Conservation (phyloP, 306 rosid species). For the Vigna hirtella region DNA sequence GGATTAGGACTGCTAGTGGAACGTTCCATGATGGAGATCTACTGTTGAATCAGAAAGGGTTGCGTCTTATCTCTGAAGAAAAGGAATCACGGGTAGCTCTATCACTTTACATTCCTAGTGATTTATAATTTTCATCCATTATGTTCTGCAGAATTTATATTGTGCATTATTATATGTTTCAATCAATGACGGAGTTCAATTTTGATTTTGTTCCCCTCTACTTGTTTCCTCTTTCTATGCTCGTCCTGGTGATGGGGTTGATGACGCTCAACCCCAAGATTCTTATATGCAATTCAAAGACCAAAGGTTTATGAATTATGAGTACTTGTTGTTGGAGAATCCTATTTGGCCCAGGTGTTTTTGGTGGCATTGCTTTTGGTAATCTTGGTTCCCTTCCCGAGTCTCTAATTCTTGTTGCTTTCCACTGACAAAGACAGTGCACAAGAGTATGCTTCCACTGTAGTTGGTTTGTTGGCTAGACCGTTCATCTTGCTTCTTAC, state of each 20-base stretch:
- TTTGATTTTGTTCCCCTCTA: not conserved
- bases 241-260: not conserved
- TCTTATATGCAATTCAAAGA: too few species aligned
- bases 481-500: slow-evolving; percentile 45
- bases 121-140: slow-evolving; percentile 16
- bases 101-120: not conserved
- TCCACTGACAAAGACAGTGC: slow-evolving; percentile 33
- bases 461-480: slow-evolving; percentile 47
- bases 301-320: not conserved
- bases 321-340: not conserved
- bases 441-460: slow-evolving; percentile 43
- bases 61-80: slow-evolving; percentile 86
- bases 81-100: slow-evolving; percentile 66
- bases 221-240: not conserved
- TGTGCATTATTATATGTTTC: not conserved
- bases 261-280: not conserved
- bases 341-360: not conserved
- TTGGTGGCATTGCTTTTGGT: not conserved
- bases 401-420: slow-evolving; percentile 28
- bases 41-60: slow-evolving; percentile 79
- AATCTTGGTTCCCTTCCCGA: not conserved
- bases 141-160: not conserved
- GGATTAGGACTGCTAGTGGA: slow-evolving; percentile 69
- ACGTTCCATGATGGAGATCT: slow-evolving; percentile 96
- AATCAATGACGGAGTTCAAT: not conserved